Conservation (phyloP, 2,329 filamentous ascomycete species). For the Aureobasidium lini region DNA sequence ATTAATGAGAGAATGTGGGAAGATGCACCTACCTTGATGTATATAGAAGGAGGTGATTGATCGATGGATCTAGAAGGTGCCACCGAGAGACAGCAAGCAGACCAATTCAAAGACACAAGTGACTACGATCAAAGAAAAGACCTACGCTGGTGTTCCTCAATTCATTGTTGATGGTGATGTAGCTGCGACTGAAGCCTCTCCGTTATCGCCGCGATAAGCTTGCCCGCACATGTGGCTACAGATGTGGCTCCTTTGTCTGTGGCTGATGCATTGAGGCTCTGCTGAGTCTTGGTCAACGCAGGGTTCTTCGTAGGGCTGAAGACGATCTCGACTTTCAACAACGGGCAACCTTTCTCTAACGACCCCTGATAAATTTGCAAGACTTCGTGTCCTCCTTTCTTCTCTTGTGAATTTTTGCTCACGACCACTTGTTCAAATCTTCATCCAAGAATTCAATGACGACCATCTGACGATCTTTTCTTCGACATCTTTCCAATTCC, state of each 20-base stretch:
- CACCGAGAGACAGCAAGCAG: too few species aligned
- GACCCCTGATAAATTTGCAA: conserved; percentile 10
- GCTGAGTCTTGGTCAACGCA: too few species aligned
- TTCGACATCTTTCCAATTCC: not conserved
- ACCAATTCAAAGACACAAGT: too few species aligned
- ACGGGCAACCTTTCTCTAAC: not conserved
- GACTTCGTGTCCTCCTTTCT: not conserved
- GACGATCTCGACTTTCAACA: conserved; percentile 1
- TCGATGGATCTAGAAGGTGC: too few species aligned
- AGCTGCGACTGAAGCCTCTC: not conserved
- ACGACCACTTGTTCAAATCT: not conserved
- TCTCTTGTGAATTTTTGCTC: not conserved
- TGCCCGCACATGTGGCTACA: not conserved
- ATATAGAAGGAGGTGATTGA: too few species aligned
- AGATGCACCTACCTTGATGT: too few species aligned
- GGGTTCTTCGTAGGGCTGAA: conserved; percentile 1
- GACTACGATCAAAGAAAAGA: not conserved
- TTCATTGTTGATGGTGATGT: not conserved
- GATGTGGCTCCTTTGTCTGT: not conserved
- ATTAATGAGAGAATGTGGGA: too few species aligned
- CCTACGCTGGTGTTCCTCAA: not conserved
- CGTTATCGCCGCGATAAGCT: conserved; percentile 5
- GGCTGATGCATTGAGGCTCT: not conserved
- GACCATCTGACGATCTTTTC: not conserved
- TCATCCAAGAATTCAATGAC: not conserved